These are phyloP conservation scores for Saccharomycopsis phalli DNA, from an alignment of 1,139 yeast genomes.

Conservation along the genomic window DNA sequence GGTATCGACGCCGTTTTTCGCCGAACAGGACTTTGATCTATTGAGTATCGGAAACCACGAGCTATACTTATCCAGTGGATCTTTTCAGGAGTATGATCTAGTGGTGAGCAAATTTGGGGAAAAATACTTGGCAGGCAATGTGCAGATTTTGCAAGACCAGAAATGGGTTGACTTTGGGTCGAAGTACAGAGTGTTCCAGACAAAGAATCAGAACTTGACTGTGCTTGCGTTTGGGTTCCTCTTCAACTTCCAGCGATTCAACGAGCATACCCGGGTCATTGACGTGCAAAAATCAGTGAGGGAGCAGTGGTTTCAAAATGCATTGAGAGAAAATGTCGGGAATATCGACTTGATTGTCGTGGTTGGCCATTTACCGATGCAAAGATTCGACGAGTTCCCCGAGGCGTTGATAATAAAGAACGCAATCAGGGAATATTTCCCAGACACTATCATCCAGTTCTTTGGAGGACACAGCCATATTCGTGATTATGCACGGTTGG, in stretches of 20 bases:
- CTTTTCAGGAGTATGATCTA: conserved; percentile 54
- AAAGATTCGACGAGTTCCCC: conserved; percentile 46
- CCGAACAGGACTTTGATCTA: conserved; percentile 62
- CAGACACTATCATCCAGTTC: conserved; percentile 63
- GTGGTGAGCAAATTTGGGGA: conserved; percentile 54
- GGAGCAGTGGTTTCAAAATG: conserved; percentile 56
- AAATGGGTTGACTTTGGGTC: conserved; percentile 55
- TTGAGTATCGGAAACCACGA: conserved; percentile 92
- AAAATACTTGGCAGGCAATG: conserved; percentile 71
- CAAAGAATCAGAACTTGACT: conserved; percentile 43
- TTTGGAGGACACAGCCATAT: conserved; percentile 96
- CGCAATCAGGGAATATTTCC: conserved; percentile 48
- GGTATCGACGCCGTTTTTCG: conserved; percentile 53
- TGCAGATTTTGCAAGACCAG: conserved; percentile 47
- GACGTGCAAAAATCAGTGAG: conserved; percentile 49
- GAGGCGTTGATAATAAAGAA: conserved; percentile 41
- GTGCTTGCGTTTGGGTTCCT: conserved; percentile 71
- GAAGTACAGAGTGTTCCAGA: conserved; percentile 54
- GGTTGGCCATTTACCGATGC: conserved; percentile 76
- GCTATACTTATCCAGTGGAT: conserved; percentile 61
- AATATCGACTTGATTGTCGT: conserved; percentile 59
- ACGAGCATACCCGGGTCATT: conserved; percentile 53
- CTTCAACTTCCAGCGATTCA: conserved; percentile 64
- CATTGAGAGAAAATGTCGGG: conserved; percentile 35
- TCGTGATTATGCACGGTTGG: conserved; percentile 70